Base-by-base conservation (phyloP, 129 eudicot species). In the Escallonia herrerae region DNA sequence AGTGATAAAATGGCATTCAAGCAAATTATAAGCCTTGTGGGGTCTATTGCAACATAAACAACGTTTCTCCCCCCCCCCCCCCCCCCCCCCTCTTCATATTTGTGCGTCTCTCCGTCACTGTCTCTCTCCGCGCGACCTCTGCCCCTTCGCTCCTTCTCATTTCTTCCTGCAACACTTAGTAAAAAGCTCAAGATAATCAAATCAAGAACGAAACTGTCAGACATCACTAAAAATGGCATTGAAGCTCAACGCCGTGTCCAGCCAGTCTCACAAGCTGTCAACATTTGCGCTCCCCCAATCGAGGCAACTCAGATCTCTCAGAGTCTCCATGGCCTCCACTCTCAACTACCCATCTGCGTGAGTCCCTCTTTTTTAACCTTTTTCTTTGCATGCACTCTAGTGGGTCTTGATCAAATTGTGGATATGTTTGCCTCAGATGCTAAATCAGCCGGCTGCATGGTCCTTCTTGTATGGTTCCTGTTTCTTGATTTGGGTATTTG, bases 261-360 rank as follows among this genome's bases (percentile, higher is more conserved):
- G 33, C 33, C 33, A 37, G 37, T 65, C 67, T 3, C 67, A 40
- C 53, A 71, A 71, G 53, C 60, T 71, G 60, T 6, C 55, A n/a
- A 13, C 63, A 38, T 42, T 71, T 15, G 62, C 76, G 15, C 53
- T 43, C 2, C 43, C 63, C 42, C 51, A 5, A 10, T 22, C 33
- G 33, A 22, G 33, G 33, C 33, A 22, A 0, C 11, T 37, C 69
- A 40, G 69, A 62, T 71, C 76, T 62, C 76, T 15, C 62, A 62
- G 56, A 37, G 69, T 71, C 62, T 71, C 46, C 39, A 71, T 71
- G 76, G 76, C 69, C 15, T 71, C 76, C 3, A 71, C 76, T 2
- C 3, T 71, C 76, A 62, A 52, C 60, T 62, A 3, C 60, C 69
- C 76, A 1, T 63, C 80, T 13, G 9, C 11, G 80, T 75, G 33